These are phyloP conservation scores for Phytopythium vexans DNA, from an alignment of 352 stramenopile species.

Conservation along the genomic window DNA sequence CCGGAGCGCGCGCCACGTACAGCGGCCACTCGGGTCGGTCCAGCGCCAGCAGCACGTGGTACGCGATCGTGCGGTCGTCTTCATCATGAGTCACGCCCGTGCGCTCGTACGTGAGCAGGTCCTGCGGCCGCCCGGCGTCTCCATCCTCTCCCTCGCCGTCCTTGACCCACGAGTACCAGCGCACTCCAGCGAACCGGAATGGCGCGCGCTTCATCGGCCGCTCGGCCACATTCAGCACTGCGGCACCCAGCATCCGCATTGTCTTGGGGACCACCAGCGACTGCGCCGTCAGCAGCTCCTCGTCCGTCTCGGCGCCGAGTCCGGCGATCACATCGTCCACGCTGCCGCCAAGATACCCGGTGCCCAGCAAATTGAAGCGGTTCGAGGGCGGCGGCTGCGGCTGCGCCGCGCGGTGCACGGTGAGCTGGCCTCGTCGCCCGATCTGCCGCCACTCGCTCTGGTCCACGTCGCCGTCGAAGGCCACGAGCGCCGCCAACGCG, in stretches of 20 bases:
- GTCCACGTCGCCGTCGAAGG: slow-evolving; percentile 35
- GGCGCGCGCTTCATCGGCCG: slow-evolving; percentile 14
- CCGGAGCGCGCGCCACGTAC: slow-evolving; percentile 13
- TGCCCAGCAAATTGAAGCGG: slow-evolving; percentile 27
- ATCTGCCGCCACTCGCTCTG: slow-evolving; percentile 30
- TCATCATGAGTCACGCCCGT: slow-evolving; percentile 43
- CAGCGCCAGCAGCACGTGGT: slow-evolving; percentile 48
- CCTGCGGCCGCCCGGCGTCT: slow-evolving; percentile 11
- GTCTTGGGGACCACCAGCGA: slow-evolving; percentile 27
- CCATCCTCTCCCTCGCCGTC: not conserved
- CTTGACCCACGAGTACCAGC: slow-evolving; percentile 39
- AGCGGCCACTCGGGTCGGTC: slow-evolving; percentile 39
- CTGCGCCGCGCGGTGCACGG: slow-evolving; percentile 23
- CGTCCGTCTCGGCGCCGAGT: slow-evolving; percentile 40
- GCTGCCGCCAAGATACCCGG: slow-evolving; percentile 34
- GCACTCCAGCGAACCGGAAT: slow-evolving; percentile 59
- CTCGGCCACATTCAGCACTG: slow-evolving; percentile 39
- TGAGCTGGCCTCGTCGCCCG: slow-evolving; percentile 31
- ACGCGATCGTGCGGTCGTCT: slow-evolving; percentile 38
- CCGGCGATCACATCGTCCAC: slow-evolving; percentile 33
- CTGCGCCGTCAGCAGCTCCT: slow-evolving; percentile 31
- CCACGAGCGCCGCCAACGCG: slow-evolving; percentile 33
- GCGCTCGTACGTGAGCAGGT: slow-evolving; percentile 60
- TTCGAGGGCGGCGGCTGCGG: slow-evolving; percentile 5
- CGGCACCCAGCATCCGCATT: slow-evolving; percentile 26